phyloP scores from a whole-genome alignment of 2,329 filamentous ascomycete genomes.

The Hymenoscyphus salicellus region DNA sequence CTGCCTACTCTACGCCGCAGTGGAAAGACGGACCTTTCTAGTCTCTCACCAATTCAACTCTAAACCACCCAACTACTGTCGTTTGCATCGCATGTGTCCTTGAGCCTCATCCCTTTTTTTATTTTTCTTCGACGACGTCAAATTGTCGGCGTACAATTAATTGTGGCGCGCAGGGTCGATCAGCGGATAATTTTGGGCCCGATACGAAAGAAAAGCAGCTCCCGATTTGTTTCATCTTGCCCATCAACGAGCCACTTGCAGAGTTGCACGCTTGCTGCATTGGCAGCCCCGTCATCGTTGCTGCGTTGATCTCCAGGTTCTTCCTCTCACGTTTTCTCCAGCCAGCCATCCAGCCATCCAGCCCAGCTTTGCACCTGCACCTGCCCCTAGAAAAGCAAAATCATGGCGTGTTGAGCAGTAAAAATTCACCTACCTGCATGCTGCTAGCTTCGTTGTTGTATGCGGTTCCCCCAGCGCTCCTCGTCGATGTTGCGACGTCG shows the following conservation, averaged over 20 bases:
- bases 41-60: not conserved
- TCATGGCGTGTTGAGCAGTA: slow-evolving; percentile 29
- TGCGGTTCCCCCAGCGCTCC: slow-evolving; percentile 21
- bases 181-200: slow-evolving; percentile 1
- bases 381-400: not conserved
- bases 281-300: slow-evolving; percentile 2
- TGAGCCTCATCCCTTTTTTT: not conserved
- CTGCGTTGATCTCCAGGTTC: slow-evolving; percentile 1
- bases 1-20: not conserved
- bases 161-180: not conserved
- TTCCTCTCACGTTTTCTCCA: slow-evolving; percentile 5
- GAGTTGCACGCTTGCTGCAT: slow-evolving; percentile 4
- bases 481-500: slow-evolving; percentile 26
- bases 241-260: not conserved
- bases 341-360: slow-evolving; percentile 7
- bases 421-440: slow-evolving; percentile 5
- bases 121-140: no score
- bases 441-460: slow-evolving; percentile 16
- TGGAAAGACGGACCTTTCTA: not conserved
- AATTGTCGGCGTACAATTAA: not conserved
- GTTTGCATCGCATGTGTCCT: not conserved
- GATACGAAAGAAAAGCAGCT: slow-evolving; percentile 1
- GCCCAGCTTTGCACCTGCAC: not conserved
- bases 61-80: not conserved
- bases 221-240: not conserved